Evolutionary conservation across 2,329 filamentous ascomycete genomes (phyloP).

Genomic region (Fusarium sp.): DNA sequence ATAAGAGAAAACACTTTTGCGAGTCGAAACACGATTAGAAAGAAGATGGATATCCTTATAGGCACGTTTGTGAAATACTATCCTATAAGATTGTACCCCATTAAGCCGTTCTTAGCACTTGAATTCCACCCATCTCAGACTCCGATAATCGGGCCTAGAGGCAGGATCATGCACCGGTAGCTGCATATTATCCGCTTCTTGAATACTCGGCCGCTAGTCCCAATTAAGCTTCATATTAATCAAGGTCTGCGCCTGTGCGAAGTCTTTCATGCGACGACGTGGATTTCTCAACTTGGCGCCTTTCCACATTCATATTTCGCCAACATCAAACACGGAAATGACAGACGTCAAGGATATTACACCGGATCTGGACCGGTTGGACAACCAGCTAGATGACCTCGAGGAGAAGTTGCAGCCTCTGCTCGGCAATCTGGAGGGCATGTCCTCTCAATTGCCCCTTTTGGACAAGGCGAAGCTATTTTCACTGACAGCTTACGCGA

Average conservation of each 20-base stretch:
- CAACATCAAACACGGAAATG: conserved; percentile 44
- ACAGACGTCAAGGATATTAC: conserved; percentile 63
- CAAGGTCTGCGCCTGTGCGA: conserved; percentile 34
- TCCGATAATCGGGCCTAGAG: not conserved
- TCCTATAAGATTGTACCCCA: too few species aligned
- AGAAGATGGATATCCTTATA: too few species aligned
- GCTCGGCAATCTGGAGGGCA: conserved; percentile 70
- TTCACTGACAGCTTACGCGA: conserved; percentile 84
- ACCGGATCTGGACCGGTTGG: conserved; percentile 76
- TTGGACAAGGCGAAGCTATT: conserved; percentile 95
- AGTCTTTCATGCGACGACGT: conserved; percentile 36
- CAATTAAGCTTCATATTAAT: conserved; percentile 18
- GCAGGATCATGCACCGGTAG: not conserved
- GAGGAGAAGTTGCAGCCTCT: conserved; percentile 79
- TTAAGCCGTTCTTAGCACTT: too few species aligned
- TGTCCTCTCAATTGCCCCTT: conserved; percentile 82
- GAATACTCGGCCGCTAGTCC: conserved; percentile 25
- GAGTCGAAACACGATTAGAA: too few species aligned
- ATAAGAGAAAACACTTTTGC: too few species aligned
- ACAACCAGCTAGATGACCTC: conserved; percentile 80
- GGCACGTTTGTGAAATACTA: too few species aligned
- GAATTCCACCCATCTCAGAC: not conserved
- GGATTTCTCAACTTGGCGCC: conserved; percentile 20
- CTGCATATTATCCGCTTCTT: conserved; percentile 15
- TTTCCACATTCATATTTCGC: conserved; percentile 2